These are phyloP conservation scores for Tilletiaria anomala DNA, from an alignment of 1,284 basidiomycete species.

Conservation along the genomic window DNA sequence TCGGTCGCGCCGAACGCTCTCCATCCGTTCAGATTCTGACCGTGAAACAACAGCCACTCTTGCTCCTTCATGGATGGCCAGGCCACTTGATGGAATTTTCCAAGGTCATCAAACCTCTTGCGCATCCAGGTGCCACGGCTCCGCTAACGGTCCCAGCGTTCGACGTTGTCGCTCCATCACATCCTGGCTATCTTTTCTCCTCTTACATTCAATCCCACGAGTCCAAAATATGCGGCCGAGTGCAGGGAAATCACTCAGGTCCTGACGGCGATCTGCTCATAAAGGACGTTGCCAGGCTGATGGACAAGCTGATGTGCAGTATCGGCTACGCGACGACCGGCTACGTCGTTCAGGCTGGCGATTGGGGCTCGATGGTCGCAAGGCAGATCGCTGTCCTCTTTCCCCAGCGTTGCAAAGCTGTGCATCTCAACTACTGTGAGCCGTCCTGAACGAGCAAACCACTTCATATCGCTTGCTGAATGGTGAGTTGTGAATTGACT, in stretches of 20 bases:
- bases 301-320: conserved; percentile 21
- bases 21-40: too few relatives aligned
- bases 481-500: too few relatives aligned
- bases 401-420: conserved; percentile 10
- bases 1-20: too few relatives aligned
- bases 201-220: too few relatives aligned
- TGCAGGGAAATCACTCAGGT: not conserved
- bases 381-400: conserved; percentile 12
- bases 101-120: conserved; percentile 29
- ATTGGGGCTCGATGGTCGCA: conserved; percentile 18
- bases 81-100: conserved; percentile 31
- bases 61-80: conserved; percentile 39
- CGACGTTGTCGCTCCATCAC: not conserved
- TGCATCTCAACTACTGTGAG: conserved; percentile 28
- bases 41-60: too few relatives aligned
- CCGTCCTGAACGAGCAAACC: too few relatives aligned
- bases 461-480: too few relatives aligned
- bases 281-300: conserved; percentile 17
- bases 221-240: not conserved
- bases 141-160: not conserved
- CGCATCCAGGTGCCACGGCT: conserved; percentile 14
- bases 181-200: conserved; percentile 12
- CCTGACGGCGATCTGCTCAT: conserved; percentile 18
- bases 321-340: conserved; percentile 13
- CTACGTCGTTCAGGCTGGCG: conserved; percentile 23